Percentiles rank a stretch among this genome's conserved stretches.
Conservation (phyloP, 768 basidiomycete genomes). For the Dendrothele bispora region DNA sequence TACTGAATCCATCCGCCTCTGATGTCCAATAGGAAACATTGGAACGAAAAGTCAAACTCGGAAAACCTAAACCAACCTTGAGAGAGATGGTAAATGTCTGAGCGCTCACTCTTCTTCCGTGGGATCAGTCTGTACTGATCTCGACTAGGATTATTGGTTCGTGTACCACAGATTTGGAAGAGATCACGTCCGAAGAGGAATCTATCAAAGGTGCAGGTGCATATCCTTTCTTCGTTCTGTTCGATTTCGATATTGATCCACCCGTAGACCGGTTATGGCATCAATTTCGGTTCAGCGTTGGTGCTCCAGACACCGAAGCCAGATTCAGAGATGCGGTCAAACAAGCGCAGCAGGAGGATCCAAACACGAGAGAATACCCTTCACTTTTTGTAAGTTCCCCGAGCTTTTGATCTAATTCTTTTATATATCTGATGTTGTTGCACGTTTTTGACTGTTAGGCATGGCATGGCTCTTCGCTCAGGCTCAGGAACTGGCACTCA, state of each 20-base stretch:
- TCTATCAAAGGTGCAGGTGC: constrained; percentile 53
- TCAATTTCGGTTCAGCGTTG: constrained; percentile 72
- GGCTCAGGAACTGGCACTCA: constrained; percentile 72
- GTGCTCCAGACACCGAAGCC: constrained; percentile 70
- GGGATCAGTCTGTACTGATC: constrained; percentile 1
- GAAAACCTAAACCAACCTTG: constrained; percentile 53
- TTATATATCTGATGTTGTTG: no score
- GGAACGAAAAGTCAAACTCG: constrained; percentile 45
- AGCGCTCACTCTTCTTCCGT: constrained; percentile 1
- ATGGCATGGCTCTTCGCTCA: constrained; percentile 68
- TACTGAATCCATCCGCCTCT: no score
- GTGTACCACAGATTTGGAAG: constrained; percentile 70
- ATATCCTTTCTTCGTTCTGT: constrained; percentile 3
- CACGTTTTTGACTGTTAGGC: constrained; percentile 43
- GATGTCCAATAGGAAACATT: constrained; percentile 51
- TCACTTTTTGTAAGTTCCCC: constrained; percentile 39
- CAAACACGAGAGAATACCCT: constrained; percentile 45
- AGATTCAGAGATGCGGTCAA: constrained; percentile 51
- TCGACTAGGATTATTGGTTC: constrained; percentile 66
- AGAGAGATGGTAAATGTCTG: constrained; percentile 55
- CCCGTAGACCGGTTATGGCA: constrained; percentile 45
- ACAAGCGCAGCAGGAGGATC: constrained; percentile 33
- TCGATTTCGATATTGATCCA: no score
- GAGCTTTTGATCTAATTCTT: not conserved
- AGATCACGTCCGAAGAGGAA: constrained; percentile 55